Evolutionary conservation across 768 basidiomycete genomes (phyloP).

Genomic region (Fomitopsis pulvina): DNA sequence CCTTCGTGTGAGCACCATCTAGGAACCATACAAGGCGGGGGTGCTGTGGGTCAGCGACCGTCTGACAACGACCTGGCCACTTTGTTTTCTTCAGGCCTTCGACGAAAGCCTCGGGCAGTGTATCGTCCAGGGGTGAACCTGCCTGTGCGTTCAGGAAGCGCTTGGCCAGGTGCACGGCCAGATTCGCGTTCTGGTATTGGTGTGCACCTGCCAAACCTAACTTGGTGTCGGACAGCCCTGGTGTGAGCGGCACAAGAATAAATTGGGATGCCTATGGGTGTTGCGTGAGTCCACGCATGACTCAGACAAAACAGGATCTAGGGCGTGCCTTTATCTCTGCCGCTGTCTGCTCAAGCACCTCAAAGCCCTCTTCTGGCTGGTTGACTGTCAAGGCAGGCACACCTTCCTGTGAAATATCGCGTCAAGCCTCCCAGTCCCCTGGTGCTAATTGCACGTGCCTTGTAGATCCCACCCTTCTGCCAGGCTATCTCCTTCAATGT

Average conservation of each 20-base stretch:
- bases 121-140: conserved; percentile 18
- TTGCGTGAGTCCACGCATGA: conserved; percentile 6
- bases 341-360: conserved; percentile 63
- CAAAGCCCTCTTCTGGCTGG: conserved; percentile 65
- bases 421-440: not conserved
- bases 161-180: conserved; percentile 71
- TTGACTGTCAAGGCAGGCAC: conserved; percentile 82
- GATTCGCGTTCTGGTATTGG: conserved; percentile 80
- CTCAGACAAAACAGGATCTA: not conserved
- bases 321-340: conserved; percentile 51
- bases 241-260: conserved; percentile 45
- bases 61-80: conserved; percentile 97
- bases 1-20: conserved; percentile 93
- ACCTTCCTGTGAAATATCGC: conserved; percentile 40
- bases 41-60: conserved; percentile 54
- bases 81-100: conserved; percentile 58
- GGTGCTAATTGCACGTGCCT: conserved; percentile 37
- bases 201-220: conserved; percentile 85
- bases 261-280: conserved; percentile 63
- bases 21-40: conserved; percentile 72
- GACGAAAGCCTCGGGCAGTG: conserved; percentile 48
- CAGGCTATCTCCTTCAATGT: conserved; percentile 85
- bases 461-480: conserved; percentile 97
- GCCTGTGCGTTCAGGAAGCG: conserved; percentile 47
- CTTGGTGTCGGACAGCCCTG: conserved; percentile 45